These are phyloP conservation scores for Dipteronia sinensis DNA, from an alignment of 345 rosid species.

Conservation along the genomic window DNA sequence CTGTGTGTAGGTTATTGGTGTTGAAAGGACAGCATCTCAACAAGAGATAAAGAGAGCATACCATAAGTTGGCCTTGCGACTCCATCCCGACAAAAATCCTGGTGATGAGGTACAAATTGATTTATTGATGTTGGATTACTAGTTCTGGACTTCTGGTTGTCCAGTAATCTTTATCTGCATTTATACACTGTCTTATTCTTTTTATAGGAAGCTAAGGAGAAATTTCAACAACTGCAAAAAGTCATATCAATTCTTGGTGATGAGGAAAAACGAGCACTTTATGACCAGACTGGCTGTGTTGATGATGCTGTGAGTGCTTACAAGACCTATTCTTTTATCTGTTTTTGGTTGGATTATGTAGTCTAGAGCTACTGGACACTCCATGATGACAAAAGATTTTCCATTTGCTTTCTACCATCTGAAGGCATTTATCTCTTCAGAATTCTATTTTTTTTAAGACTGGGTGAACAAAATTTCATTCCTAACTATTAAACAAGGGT, in stretches of 20 bases:
- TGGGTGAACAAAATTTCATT: not conserved
- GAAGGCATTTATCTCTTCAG: not conserved
- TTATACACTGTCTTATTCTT: constrained; percentile 6
- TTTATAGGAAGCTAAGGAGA: constrained; percentile 87
- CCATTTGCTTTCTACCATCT: not conserved
- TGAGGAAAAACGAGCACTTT: constrained; percentile 76
- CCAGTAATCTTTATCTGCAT: not conserved
- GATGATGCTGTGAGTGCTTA: constrained; percentile 80
- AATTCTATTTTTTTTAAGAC: not conserved
- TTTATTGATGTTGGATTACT: not conserved
- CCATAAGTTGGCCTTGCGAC: constrained; percentile 76
- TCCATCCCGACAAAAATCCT: constrained; percentile 94
- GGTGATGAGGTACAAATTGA: constrained; percentile 68
- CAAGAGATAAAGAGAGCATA: constrained; percentile 93
- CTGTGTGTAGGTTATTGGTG: constrained; percentile 71
- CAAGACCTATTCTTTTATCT: not conserved
- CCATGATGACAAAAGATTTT: not conserved
- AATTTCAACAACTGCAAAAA: constrained; percentile 92
- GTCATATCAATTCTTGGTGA: constrained; percentile 90
- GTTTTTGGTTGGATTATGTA: not conserved
- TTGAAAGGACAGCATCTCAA: constrained; percentile 64
- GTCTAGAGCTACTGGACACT: not conserved
- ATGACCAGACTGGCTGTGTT: constrained; percentile 87
- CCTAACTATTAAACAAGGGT: not conserved
- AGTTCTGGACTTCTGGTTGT: not conserved